Base-by-base conservation (phyloP, 2,329 filamentous ascomycete genomes). In the Fusarium pininemorale region DNA sequence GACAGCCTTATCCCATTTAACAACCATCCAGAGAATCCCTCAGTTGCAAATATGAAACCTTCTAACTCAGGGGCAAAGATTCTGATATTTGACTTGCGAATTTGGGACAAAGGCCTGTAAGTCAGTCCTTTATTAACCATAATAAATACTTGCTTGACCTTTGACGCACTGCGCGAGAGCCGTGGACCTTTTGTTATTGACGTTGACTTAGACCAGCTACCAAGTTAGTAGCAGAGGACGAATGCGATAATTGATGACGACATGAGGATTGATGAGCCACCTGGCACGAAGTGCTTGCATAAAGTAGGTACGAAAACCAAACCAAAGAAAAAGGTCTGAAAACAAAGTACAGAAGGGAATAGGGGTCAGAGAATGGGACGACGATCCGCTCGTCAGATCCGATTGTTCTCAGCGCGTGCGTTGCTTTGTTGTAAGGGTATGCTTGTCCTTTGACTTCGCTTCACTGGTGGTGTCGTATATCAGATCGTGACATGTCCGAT, bases 381-480 rank as follows among this genome's bases (percentile, higher is more conserved):
- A 53, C 51, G 38, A 59, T 53, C 63, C 22, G 69, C 50, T 66
- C 38, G 47, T 70, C 59, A 54, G 69, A 60, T 70, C 48, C 28
- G 48, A 50, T 68, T 73, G 44, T 42, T 67, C 70, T 61, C 63
- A 61, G 58, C 61, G 69, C 61, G 62, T 69, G 63, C 45, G 32
- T 44, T 72, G 41, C 71, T 64, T 63, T 74, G 59, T 56, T 71
- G 48, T 71, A 53, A 64, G 63, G 51, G 44, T 38, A 62, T 72
- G 71, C 62, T 68, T 74, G 62, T 67, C 66, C 44, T 66, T 61
- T 58, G 35, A 45, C 39, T 39, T 50, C 32, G 61, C 58, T 68
- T 60, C 45, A 32, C 39, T 53, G 50, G 48, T 38, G 42, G 59
- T 56, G 59, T 47, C 53, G 44, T 66, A 58, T 56, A 55, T 55